Conservation (phyloP, 2,329 filamentous ascomycete species). For the Pseudogymnoascus sp. region DNA sequence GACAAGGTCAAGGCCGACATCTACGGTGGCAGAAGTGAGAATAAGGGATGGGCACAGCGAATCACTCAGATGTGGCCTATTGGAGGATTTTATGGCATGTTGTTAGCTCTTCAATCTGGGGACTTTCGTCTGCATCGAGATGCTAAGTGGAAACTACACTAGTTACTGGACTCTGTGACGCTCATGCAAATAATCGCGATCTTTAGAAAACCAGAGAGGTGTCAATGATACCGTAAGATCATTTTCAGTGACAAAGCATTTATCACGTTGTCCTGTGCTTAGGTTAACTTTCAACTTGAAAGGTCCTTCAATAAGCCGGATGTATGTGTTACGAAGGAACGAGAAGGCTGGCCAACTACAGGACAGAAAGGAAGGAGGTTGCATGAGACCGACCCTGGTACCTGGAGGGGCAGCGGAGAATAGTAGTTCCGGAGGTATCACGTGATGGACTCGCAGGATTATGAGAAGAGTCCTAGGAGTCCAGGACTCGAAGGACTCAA, state of each 20-base stretch:
- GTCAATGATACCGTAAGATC: neutral
- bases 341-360: no score
- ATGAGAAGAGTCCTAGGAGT: no score
- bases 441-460: no score
- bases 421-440: no score
- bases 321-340: no score
- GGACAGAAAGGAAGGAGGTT: no score
- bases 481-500: no score
- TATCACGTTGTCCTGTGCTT: neutral
- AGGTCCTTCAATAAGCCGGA: neutral
- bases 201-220: neutral
- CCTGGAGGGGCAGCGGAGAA: no score
- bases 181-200: neutral
- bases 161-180: neutral
- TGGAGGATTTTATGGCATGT: neutral
- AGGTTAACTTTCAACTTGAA: neutral
- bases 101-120: neutral
- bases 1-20: slow-evolving; percentile 58
- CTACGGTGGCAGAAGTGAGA: neutral
- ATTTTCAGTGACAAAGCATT: no score
- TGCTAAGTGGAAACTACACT: neutral
- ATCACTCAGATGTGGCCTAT: neutral
- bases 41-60: neutral
- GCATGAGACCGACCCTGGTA: no score
- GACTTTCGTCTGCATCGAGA: neutral